These are phyloP conservation scores for Pyrus communis DNA, from an alignment of 306 rosid genomes.

Conservation along the genomic window DNA sequence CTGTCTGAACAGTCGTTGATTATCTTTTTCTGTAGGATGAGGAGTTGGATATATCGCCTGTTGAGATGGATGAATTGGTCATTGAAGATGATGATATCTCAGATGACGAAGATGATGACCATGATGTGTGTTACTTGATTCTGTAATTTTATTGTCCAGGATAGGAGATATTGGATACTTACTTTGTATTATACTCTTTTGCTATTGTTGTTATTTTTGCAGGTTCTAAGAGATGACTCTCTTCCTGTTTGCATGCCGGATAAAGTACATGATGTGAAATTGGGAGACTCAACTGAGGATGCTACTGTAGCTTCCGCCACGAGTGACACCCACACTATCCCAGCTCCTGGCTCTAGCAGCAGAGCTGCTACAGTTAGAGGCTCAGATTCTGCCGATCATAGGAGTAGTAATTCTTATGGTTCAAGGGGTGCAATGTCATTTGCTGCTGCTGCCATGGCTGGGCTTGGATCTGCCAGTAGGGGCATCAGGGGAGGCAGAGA, in stretches of 20 bases:
- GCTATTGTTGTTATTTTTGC: constrained; percentile 10
- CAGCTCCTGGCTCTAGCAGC: constrained; percentile 90
- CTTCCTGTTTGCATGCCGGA: constrained; percentile 92
- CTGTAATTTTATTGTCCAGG: not conserved
- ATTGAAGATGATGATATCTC: constrained; percentile 97
- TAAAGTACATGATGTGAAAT: constrained; percentile 91
- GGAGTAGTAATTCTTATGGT: constrained; percentile 62
- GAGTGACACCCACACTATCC: constrained; percentile 62
- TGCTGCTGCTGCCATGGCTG: constrained; percentile 99
- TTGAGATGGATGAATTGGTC: constrained; percentile 85
- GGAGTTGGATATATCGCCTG: constrained; percentile 80
- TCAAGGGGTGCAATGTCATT: constrained; percentile 95
- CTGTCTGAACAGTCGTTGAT: not conserved
- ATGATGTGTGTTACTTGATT: constrained; percentile 55
- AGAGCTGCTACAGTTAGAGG: constrained; percentile 67
- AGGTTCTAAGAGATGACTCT: constrained; percentile 89
- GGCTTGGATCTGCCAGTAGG: constrained; percentile 82
- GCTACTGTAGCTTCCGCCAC: constrained; percentile 49
- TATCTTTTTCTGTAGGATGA: constrained; percentile 55
- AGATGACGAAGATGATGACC: constrained; percentile 96
- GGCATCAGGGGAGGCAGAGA: constrained; percentile 88
- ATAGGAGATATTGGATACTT: not conserved
- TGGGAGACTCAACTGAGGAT: constrained; percentile 84
- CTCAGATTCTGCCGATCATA: constrained; percentile 62
- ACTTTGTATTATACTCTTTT: not conserved